A percentile compares a stretch with the other conserved stretches of the same genome.
Conservation (phyloP, 495 filamentous ascomycete genomes). For the Acidiella bohemica region DNA sequence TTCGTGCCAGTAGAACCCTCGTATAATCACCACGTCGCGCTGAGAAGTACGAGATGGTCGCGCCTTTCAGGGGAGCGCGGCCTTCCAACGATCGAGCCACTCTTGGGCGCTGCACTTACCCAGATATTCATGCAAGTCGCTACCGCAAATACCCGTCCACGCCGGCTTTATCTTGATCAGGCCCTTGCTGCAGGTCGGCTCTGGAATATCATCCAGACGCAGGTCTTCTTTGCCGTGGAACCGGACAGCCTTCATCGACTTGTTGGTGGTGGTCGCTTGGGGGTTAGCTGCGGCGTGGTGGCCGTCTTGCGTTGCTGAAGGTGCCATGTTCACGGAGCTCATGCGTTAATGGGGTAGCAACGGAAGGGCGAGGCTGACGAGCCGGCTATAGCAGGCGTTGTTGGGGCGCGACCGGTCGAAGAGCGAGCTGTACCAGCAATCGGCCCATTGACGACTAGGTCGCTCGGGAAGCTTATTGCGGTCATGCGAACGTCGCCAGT, state of each 20-base stretch:
- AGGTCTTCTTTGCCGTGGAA: constrained; percentile 30
- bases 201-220: constrained; percentile 27
- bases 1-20: no score
- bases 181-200: constrained; percentile 24
- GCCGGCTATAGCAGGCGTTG: no score
- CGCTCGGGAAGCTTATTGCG: not conserved
- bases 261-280: constrained; percentile 12
- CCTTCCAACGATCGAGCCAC: no score
- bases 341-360: no score
- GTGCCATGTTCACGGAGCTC: constrained; percentile 2
- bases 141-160: constrained; percentile 47
- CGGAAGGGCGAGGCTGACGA: no score
- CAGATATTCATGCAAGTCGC: constrained; percentile 47
- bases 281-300: constrained; percentile 10
- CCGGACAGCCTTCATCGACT: constrained; percentile 29
- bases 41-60: no score
- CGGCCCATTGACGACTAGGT: no score
- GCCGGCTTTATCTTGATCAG: constrained; percentile 38
- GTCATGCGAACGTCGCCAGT: no score
- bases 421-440: no score
- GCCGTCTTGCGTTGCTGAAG: constrained; percentile 6
- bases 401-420: no score
- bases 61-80: no score
- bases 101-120: constrained; percentile 7
- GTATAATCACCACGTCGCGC: no score